These are phyloP conservation scores for Nakaseomyces delphensis DNA, from an alignment of 1,139 yeast genomes.

Conservation along the genomic window DNA sequence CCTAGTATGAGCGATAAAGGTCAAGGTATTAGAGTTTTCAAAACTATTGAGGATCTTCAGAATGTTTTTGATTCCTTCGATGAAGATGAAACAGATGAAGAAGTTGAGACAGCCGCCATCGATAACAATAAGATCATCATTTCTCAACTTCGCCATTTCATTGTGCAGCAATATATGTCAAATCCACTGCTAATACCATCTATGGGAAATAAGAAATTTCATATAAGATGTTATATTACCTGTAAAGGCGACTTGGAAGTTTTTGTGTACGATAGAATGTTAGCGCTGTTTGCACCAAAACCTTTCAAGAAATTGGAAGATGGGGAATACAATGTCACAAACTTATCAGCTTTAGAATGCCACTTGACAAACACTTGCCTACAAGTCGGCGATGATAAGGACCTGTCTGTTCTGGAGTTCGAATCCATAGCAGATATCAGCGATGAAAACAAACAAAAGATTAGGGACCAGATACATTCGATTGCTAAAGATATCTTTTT, in stretches of 20 bases:
- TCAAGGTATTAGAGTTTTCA: constrained; percentile 82
- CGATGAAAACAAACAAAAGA: constrained; percentile 33
- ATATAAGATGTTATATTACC: constrained; percentile 78
- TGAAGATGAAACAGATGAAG: constrained; percentile 52
- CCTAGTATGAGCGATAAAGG: constrained; percentile 98
- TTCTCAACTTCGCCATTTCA: constrained; percentile 82
- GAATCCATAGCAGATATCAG: constrained; percentile 47
- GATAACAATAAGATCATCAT: constrained; percentile 51
- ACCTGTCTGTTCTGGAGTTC: constrained; percentile 55
- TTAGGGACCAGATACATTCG: constrained; percentile 49
- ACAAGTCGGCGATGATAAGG: constrained; percentile 45
- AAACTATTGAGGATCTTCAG: constrained; percentile 70
- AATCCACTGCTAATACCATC: constrained; percentile 56
- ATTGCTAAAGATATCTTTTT: constrained; percentile 64
- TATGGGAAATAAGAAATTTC: constrained; percentile 72
- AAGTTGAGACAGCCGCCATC: constrained; percentile 36
- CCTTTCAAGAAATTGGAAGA: constrained; percentile 38
- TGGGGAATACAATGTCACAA: constrained; percentile 29
- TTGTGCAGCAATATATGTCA: constrained; percentile 70
- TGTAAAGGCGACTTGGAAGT: constrained; percentile 68
- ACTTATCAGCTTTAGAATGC: constrained; percentile 36
- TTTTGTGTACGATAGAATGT: constrained; percentile 67
- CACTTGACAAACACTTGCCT: constrained; percentile 92
- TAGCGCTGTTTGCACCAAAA: constrained; percentile 67
- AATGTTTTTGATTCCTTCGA: constrained; percentile 78